Base-by-base conservation (phyloP, 1,284 basidiomycete species). In the Irpex sp. region DNA sequence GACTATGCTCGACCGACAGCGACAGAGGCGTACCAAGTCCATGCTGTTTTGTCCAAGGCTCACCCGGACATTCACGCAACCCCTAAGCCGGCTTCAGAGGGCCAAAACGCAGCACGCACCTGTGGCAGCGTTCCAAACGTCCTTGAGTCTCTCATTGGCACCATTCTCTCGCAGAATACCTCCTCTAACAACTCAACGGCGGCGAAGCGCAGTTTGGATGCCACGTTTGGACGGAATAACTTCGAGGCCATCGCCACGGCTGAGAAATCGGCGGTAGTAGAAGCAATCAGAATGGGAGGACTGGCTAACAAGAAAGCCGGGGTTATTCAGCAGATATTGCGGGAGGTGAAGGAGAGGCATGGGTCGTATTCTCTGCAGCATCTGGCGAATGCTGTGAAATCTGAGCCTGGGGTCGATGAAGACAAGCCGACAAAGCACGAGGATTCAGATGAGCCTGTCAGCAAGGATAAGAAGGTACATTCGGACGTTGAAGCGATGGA, bases 121-220 rank as follows among this genome's bases (percentile, higher is more conserved):
- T 88, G 87, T 65, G 88, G 86, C 0, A 75, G 78, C 55, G 81
- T 83, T 1, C 82, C 85, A 0, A 83, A 87, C 63, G 87, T 93
- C 54, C 80, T 92, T 57, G 91, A 93, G 68, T 81, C 88, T 0
- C 79, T 91, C 65, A 84, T 93, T 19, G 82, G 85, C 38, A 91
- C 89, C 0, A 84, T 92, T 62, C 80, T 94, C 17, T 88, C 86
- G 44, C 90, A 92, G 72, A 92, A 92, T 70, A 93, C 91, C 0
- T 85, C 85, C 40, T 77, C 77, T 47, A 74, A 75, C 34, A 93
- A 93, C 71, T 86, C 84, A 4, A 81, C 87, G 0, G 76, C 83
- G 1, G 89, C 91, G 0, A 91, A 92, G 70, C 71, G 75, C 19
- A 77, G 76, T 9, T 78, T 92, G 61, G 87, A 91, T 65, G 72